Percentiles rank a stretch among this genome's conserved stretches.
Conservation (phyloP, 139 green algal species). For the Raphidocelis subcapitata region DNA sequence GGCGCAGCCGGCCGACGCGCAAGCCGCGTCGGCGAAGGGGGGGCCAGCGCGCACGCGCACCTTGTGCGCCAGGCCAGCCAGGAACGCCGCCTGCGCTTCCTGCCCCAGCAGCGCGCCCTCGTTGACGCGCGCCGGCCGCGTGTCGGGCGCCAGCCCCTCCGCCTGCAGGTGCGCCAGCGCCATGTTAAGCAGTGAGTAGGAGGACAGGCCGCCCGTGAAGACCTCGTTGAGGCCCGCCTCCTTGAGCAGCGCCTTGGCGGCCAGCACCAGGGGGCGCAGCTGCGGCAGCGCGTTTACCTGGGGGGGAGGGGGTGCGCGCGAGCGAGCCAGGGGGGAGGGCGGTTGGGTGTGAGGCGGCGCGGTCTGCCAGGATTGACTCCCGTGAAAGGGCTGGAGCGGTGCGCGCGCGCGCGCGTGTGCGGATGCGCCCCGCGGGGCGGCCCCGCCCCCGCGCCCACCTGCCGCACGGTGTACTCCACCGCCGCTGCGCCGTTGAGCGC, state of each 20-base stretch:
- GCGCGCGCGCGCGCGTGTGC: neutral
- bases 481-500: slow-evolving; percentile 64
- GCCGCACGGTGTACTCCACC: slow-evolving; percentile 45
- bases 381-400: slow-evolving; percentile 37
- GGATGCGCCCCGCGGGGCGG: neutral
- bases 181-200: slow-evolving; percentile 77
- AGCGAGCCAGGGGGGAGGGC: neutral
- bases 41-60: neutral
- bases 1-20: neutral
- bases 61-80: neutral
- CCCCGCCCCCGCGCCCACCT: slow-evolving; percentile 7
- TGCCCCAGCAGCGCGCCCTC: neutral
- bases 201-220: slow-evolving; percentile 65
- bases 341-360: neutral
- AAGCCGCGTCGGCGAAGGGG: neutral
- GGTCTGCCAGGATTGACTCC: slow-evolving; percentile 45
- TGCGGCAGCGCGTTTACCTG: slow-evolving; percentile 53
- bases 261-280: slow-evolving; percentile 67
- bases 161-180: slow-evolving; percentile 68
- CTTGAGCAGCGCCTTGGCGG: slow-evolving; percentile 67
- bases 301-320: neutral
- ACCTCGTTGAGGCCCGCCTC: slow-evolving; percentile 74
- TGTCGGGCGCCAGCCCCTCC: slow-evolving; percentile 26
- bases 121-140: neutral
- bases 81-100: slow-evolving; percentile 1